Conservation (phyloP, 1,284 basidiomycete genomes). For the Cutaneotrichosporon sp. region DNA sequence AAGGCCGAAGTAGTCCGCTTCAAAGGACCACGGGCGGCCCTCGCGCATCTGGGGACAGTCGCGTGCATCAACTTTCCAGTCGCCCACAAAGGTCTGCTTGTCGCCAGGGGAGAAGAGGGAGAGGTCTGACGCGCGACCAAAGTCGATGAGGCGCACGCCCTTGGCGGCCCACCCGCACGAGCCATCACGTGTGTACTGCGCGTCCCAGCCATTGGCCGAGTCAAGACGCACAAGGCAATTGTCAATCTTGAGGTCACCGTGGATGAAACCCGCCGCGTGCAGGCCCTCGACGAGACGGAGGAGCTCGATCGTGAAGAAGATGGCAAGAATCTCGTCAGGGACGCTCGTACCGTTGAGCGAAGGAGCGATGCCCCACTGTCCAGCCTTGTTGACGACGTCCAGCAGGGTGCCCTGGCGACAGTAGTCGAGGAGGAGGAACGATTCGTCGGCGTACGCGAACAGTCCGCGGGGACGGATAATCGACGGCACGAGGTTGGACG, state of each 20-base stretch:
- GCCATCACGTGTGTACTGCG: constrained; percentile 71
- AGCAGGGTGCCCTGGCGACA: constrained; percentile 90
- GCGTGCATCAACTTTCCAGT: constrained; percentile 81
- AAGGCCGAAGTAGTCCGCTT: constrained; percentile 93
- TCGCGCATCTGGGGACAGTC: constrained; percentile 91
- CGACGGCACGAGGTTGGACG: constrained; percentile 60
- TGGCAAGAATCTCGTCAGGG: constrained; percentile 87
- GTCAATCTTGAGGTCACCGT: constrained; percentile 99
- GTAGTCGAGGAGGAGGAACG: constrained; percentile 82
- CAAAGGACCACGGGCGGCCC: constrained; percentile 81
- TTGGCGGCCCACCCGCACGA: constrained; percentile 80
- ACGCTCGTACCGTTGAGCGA: constrained; percentile 45
- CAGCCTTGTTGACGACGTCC: constrained; percentile 85
- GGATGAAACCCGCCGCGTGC: constrained; percentile 80
- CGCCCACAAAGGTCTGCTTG: constrained; percentile 73
- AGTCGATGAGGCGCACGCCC: constrained; percentile 92
- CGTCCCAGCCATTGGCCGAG: constrained; percentile 72
- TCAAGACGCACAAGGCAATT: constrained; percentile 92
- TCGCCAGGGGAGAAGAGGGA: constrained; percentile 66
- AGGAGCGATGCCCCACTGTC: constrained; percentile 57
- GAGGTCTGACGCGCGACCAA: constrained; percentile 89
- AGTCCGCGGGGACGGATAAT: constrained; percentile 72
- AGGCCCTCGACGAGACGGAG: constrained; percentile 78
- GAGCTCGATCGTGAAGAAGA: constrained; percentile 94
- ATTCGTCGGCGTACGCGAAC: constrained; percentile 84